Conservation (phyloP, 176 grass and related monocot genomes). For the Rhynchospora breviuscula region DNA sequence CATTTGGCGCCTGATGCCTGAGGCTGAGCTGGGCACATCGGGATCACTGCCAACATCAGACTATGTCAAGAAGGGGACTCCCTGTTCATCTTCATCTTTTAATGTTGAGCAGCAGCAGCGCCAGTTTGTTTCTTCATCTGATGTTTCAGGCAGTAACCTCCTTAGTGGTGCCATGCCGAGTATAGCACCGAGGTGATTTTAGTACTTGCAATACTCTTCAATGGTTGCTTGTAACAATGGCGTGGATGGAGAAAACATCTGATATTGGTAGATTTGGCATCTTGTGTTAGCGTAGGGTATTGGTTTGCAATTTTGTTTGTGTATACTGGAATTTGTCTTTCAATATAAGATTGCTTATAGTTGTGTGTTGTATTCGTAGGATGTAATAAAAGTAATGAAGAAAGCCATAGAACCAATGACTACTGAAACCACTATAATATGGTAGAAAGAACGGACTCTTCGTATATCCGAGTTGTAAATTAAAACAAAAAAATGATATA, state of each 20-base stretch:
- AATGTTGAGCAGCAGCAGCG: conserved; percentile 13
- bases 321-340: not conserved
- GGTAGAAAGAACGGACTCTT: no score
- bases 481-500: no score
- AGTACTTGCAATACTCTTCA: not conserved
- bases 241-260: not conserved
- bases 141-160: conserved; percentile 85
- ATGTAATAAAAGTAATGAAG: conserved; percentile 10
- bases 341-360: not conserved
- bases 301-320: not conserved
- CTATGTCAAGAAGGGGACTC: not conserved
- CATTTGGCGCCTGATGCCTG: conserved; percentile 51
- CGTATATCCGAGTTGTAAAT: no score
- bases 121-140: conserved; percentile 61
- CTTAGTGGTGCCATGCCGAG: conserved; percentile 61
- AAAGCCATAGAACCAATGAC: not conserved
- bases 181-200: conserved; percentile 58
- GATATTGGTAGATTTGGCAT: not conserved
- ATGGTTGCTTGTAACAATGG: not conserved
- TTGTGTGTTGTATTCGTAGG: not conserved
- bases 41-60: conserved; percentile 17
- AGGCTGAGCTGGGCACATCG: conserved; percentile 31
- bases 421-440: not conserved
- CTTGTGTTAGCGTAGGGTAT: conserved; percentile 2
- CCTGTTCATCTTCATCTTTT: conserved; percentile 9